Base-by-base conservation (phyloP, 2,329 filamentous ascomycete species). In the Macrophomina tecta region DNA sequence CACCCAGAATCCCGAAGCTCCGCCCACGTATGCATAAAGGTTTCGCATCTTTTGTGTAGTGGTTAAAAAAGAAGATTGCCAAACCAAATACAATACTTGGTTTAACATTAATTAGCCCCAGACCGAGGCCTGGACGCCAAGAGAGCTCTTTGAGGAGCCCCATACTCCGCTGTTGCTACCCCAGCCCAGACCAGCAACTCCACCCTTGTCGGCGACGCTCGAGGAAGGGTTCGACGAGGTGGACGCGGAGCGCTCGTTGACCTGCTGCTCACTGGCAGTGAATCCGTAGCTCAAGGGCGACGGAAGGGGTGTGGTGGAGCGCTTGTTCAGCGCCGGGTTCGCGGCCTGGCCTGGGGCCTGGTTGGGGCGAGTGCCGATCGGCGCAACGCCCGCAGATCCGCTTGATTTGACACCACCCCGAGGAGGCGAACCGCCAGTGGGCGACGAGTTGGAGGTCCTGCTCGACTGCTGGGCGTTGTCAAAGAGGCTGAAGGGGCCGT, bases 91-190 rank as follows among this genome's bases (percentile, higher is more conserved):
- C 38, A 68, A 63, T 53, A 38, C 46, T 63, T 55, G 55, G 18
- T 66, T 62, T 63, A 12, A 38, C 63, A 55, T 38, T 30, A 70
- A 69, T 74, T 89, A 97, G 73, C 94, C 94, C 94, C 94, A 98
- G 72, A 97, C 94, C 70, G 93, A 96, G 70, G 94, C 93, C 78
- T 96, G 93, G 69, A 94, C 91, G 70, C 93, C 92, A 69, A 96
- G 88, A 65, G 72, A 76, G 61, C 89, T 88, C 70, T 89, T 91
- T 74, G 91, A 92, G 74, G 73, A 71, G 68, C 93, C 91, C 94
- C 94, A 97, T 53, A 94, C 92, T 46, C 89, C 90, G 70, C 89
- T 90, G 71, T 91, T 90, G 75, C 89, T 90, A 65, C 91, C 89
- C 94, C 94, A 97, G 69, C 82, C 82, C n/a, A 80, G 74, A 51